Evolutionary conservation across 441 rosid species (phyloP).

Genomic region (Populus hybrid): DNA sequence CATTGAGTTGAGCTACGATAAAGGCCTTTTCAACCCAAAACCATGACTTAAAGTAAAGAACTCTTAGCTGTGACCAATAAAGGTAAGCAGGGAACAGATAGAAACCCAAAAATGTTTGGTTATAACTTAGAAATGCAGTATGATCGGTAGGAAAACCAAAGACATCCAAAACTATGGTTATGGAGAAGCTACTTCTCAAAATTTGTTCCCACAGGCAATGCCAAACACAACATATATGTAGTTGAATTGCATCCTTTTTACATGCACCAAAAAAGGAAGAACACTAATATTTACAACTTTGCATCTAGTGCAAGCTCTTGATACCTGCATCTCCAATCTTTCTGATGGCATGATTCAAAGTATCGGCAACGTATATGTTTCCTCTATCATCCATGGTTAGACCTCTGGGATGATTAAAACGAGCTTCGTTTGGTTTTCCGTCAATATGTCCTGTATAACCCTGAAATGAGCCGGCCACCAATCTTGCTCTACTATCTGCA

Average conservation of each 20-base stretch:
- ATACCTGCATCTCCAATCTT: constrained; percentile 92
- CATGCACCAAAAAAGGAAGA: background rate
- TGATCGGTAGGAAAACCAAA: background rate
- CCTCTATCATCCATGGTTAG: constrained; percentile 92
- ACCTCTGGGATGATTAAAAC: constrained; percentile 91
- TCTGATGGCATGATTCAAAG: constrained; percentile 80
- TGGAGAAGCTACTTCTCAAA: background rate
- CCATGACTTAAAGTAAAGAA: background rate
- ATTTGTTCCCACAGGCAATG: background rate
- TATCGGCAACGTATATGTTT: constrained; percentile 88
- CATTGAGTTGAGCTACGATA: background rate
- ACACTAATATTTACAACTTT: background rate
- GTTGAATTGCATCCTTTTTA: background rate
- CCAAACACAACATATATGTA: background rate
- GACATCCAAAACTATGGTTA: background rate
- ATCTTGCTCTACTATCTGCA: constrained; percentile 86
- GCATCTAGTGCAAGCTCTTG: background rate
- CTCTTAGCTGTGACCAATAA: background rate
- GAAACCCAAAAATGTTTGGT: background rate
- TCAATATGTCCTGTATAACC: constrained; percentile 94
- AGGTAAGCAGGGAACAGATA: background rate
- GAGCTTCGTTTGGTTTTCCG: constrained; percentile 92
- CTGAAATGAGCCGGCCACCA: constrained; percentile 95
- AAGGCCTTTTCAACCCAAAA: background rate
- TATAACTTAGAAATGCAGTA: background rate